phyloP scores from a whole-genome alignment of 78 protist species.

The Planoprotostelium fungivorum region DNA sequence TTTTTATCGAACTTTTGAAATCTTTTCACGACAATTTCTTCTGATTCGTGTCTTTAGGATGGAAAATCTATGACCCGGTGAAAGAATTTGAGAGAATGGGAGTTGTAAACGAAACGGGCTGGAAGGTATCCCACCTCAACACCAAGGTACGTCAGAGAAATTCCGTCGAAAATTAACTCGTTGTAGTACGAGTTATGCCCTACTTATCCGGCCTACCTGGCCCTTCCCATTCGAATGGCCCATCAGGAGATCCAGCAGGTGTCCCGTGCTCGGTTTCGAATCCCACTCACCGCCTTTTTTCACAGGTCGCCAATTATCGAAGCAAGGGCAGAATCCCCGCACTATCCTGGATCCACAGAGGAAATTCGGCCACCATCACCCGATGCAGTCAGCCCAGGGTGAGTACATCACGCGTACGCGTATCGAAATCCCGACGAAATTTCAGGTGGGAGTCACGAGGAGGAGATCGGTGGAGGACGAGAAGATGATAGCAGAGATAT shows the following conservation, averaged over 20 bases:
- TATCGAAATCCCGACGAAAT: not conserved
- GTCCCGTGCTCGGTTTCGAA: not conserved
- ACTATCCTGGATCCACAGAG: slow-evolving; percentile 46
- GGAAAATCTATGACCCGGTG: slow-evolving; percentile 41
- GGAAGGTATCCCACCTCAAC: slow-evolving; percentile 31
- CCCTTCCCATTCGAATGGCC: slow-evolving; percentile 50
- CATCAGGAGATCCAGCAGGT: slow-evolving; percentile 36
- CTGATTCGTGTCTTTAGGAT: slow-evolving; percentile 23
- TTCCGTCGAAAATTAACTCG: slow-evolving; percentile 22
- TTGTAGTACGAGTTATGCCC: slow-evolving; percentile 26
- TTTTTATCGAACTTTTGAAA: not conserved
- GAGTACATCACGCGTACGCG: no score
- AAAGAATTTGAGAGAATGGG: slow-evolving; percentile 37
- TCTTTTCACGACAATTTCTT: not conserved
- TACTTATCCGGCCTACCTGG: slow-evolving; percentile 63
- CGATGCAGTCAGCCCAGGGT: slow-evolving; percentile 60
- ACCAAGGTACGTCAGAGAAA: slow-evolving; percentile 1
- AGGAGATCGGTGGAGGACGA: slow-evolving; percentile 55
- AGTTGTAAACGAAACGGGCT: slow-evolving; percentile 25
- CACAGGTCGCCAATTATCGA: slow-evolving; percentile 35
- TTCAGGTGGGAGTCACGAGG: slow-evolving; percentile 41
- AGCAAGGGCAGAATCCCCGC: slow-evolving; percentile 77
- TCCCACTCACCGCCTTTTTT: not conserved
- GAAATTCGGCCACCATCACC: slow-evolving; percentile 29
- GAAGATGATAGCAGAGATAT: slow-evolving; percentile 18